A percentile compares a stretch with the other conserved stretches of the same genome.
Conservation (phyloP, 106 monocot species). For the Agapanthus africanus region DNA sequence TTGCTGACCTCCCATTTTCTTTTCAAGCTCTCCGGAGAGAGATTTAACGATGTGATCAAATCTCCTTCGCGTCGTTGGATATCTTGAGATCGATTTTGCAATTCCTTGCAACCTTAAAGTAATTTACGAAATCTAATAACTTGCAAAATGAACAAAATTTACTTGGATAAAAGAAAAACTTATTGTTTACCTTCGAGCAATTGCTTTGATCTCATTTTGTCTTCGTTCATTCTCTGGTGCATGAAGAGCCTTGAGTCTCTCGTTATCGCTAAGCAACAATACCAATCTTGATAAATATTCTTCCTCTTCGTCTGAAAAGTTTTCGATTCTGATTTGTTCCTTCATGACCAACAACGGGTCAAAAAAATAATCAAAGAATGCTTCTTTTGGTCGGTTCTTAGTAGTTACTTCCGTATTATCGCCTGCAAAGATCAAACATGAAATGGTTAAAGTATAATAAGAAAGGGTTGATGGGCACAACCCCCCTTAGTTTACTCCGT, state of each 20-base stretch:
- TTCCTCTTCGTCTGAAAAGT: slow-evolving; percentile 63
- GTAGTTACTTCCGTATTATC: slow-evolving; percentile 63
- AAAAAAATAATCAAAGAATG: slow-evolving; percentile 83
- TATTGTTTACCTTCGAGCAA: slow-evolving; percentile 88
- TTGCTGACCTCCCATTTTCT: slow-evolving; percentile 46
- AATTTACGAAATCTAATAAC: too few relatives aligned
- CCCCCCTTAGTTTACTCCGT: too few relatives aligned
- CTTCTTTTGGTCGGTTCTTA: slow-evolving; percentile 64
- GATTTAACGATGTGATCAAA: slow-evolving; percentile 58
- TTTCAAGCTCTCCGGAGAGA: slow-evolving; percentile 65
- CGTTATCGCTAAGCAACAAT: slow-evolving; percentile 47
- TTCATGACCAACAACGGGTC: slow-evolving; percentile 86
- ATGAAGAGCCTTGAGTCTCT: slow-evolving; percentile 29
- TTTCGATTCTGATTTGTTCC: slow-evolving; percentile 71
- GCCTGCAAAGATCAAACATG: slow-evolving; percentile 27
- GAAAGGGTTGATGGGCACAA: too few relatives aligned
- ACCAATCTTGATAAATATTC: slow-evolving; percentile 62
- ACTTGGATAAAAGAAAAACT: too few relatives aligned
- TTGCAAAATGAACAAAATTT: too few relatives aligned
- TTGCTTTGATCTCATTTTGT: slow-evolving; percentile 63
- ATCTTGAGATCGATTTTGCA: slow-evolving; percentile 87
- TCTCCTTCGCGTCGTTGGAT: slow-evolving; percentile 61
- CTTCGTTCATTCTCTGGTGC: slow-evolving; percentile 33
- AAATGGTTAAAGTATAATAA: too few relatives aligned
- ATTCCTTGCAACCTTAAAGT: slow-evolving; percentile 89